Evolutionary conservation across 1,284 basidiomycete species (phyloP).

Genomic region (Leccinum fuscescens): DNA sequence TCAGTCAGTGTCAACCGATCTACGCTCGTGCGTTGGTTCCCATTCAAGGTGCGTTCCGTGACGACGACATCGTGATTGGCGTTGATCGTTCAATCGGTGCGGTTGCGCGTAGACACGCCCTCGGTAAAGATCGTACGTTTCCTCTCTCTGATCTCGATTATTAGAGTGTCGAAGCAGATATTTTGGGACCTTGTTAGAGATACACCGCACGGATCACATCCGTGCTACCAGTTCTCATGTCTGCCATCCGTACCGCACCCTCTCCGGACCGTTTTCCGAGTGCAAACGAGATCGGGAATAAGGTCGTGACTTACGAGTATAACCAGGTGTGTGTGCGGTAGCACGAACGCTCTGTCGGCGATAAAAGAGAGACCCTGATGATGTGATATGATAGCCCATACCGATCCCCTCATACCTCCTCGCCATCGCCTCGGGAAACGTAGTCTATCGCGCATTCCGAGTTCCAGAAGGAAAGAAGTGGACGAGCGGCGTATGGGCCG

Average conservation of each 20-base stretch:
- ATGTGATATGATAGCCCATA: slow-evolving; percentile 46
- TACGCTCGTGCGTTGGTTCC: slow-evolving; percentile 82
- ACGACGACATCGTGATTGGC: neutral
- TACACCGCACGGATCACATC: no score
- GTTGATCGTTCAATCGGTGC: neutral
- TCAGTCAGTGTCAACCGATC: slow-evolving; percentile 94
- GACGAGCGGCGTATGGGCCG: slow-evolving; percentile 87
- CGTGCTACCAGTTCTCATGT: no score
- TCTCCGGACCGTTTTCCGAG: no score
- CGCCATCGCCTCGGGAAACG: slow-evolving; percentile 83
- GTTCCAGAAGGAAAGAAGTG: slow-evolving; percentile 62
- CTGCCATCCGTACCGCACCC: slow-evolving; percentile 64
- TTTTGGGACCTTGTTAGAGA: neutral
- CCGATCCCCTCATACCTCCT: slow-evolving; percentile 86
- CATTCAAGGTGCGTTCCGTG: slow-evolving; percentile 58
- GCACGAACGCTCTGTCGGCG: no score
- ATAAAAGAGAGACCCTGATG: no score
- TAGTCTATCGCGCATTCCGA: slow-evolving; percentile 71
- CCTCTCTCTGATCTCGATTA: neutral
- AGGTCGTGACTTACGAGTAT: no score
- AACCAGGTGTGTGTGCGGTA: no score
- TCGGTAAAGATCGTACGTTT: slow-evolving; percentile 69
- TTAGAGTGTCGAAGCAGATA: neutral
- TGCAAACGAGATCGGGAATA: no score
- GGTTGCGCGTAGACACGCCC: slow-evolving; percentile 50